These are phyloP conservation scores for Saccharomyces eubayanus DNA, from an alignment of 805 yeast species.

Conservation along the genomic window DNA sequence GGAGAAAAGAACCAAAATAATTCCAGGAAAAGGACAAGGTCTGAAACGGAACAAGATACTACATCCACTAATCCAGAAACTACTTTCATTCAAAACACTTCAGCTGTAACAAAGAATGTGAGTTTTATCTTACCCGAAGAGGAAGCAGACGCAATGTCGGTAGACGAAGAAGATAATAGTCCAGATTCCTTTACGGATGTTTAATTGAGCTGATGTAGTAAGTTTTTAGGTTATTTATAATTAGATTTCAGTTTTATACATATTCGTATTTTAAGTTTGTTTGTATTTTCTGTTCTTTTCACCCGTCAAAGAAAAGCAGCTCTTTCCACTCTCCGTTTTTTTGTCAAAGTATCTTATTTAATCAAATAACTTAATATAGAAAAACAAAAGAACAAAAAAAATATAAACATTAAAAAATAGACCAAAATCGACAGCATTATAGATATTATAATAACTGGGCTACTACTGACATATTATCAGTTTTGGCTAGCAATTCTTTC, in stretches of 20 bases:
- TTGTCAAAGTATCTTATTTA: too few relatives aligned
- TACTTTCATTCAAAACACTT: neutral
- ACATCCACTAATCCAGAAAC: neutral
- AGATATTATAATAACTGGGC: neutral
- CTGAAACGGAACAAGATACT: neutral
- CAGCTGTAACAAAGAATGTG: neutral
- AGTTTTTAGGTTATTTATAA: neutral
- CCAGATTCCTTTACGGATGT: neutral
- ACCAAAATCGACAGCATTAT: neutral
- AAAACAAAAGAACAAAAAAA: neutral
- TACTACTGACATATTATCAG: neutral
- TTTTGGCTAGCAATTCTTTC: slow-evolving; percentile 12
- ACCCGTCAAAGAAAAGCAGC: too few relatives aligned
- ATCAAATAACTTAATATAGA: neutral
- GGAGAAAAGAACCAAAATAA: neutral
- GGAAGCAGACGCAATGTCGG: slow-evolving; percentile 3
- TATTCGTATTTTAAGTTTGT: neutral
- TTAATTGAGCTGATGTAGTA: neutral
- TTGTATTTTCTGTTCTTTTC: neutral
- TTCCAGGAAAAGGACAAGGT: neutral
- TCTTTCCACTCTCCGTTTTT: too few relatives aligned
- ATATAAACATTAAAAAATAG: neutral
- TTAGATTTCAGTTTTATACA: neutral
- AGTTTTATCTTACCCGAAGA: slow-evolving; percentile 2
- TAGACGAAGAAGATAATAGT: neutral